Evolutionary conservation across 106 monocot genomes (phyloP).

Genomic region (Triglochin maritima): DNA sequence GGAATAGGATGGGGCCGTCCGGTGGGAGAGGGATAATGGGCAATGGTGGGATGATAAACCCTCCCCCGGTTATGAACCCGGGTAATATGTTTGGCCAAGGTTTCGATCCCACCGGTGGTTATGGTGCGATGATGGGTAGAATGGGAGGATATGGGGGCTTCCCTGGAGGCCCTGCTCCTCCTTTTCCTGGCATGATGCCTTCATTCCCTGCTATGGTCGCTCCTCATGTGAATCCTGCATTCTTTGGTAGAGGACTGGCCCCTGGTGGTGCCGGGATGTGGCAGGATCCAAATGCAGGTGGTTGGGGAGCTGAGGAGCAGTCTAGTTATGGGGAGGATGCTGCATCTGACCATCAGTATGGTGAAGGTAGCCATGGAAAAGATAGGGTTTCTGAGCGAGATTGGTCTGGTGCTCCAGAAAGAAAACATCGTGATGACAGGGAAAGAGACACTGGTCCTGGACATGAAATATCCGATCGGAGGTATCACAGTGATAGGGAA

Average conservation of each 20-base stretch:
- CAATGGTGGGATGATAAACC: conserved; percentile 9
- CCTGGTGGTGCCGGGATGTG: conserved; percentile 41
- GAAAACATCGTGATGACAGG: conserved; percentile 17
- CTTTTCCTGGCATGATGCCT: conserved; percentile 54
- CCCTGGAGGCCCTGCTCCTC: conserved; percentile 39
- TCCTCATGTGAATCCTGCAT: conserved; percentile 70
- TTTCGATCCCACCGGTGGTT: conserved; percentile 42
- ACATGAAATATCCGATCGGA: conserved; percentile 46
- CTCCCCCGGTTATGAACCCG: conserved; percentile 43
- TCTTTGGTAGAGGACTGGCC: conserved; percentile 51
- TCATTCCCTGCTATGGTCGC: conserved; percentile 49
- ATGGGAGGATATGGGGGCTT: conserved; percentile 50
- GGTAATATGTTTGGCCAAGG: conserved; percentile 39
- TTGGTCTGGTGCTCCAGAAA: conserved; percentile 14
- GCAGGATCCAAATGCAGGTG: conserved; percentile 33
- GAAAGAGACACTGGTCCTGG: conserved; percentile 49
- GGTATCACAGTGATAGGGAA: conserved; percentile 41
- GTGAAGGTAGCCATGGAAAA: conserved; percentile 44
- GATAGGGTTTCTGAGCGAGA: conserved; percentile 18
- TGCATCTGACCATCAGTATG: conserved; percentile 46
- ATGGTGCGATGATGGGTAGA: conserved; percentile 30
- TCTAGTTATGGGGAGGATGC: conserved; percentile 65
- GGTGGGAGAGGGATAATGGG: conserved; percentile 18
- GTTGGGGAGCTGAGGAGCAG: conserved; percentile 49
- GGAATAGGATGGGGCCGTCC: conserved; percentile 23